Conservation (phyloP, 768 basidiomycete genomes). For the Atractiella rhizophila region DNA sequence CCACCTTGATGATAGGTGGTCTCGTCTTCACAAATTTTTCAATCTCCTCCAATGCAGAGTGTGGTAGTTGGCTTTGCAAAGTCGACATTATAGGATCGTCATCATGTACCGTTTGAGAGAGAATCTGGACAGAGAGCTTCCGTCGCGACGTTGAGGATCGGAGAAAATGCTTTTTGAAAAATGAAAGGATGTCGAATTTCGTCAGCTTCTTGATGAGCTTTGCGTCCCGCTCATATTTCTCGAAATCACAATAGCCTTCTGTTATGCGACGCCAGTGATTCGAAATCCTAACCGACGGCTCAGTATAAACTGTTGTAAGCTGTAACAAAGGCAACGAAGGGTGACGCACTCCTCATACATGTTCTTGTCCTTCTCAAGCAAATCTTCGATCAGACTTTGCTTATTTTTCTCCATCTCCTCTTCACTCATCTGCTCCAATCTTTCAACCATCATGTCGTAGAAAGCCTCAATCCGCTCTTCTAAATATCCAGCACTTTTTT, state of each 20-base stretch:
- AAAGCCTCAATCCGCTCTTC: slow-evolving; percentile 76
- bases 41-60: too few relatives aligned
- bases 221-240: slow-evolving; percentile 46
- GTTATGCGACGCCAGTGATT: slow-evolving; percentile 46
- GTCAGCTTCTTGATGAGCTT: slow-evolving; percentile 36
- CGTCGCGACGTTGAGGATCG: too few relatives aligned
- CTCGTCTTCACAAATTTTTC: too few relatives aligned
- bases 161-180: slow-evolving; percentile 46
- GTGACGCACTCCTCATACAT: slow-evolving; percentile 63
- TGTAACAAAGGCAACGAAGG: too few relatives aligned
- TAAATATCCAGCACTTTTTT: slow-evolving; percentile 49
- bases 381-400: slow-evolving; percentile 45
- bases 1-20: too few relatives aligned
- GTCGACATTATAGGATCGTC: too few relatives aligned
- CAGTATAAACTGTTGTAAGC: too few relatives aligned
- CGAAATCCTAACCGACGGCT: too few relatives aligned
- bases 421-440: slow-evolving; percentile 40
- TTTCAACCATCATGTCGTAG: slow-evolving; percentile 42
- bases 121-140: too few relatives aligned
- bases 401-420: slow-evolving; percentile 59
- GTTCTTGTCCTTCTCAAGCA: slow-evolving; percentile 71
- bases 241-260: slow-evolving; percentile 63
- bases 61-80: too few relatives aligned
- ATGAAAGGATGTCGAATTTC: slow-evolving; percentile 44
- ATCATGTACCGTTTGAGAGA: too few relatives aligned